A percentile compares a stretch with the other conserved stretches of the same genome.
These are phyloP conservation scores for Kondoa malvinella DNA, from an alignment of 768 basidiomycete species.

Conservation along the genomic window DNA sequence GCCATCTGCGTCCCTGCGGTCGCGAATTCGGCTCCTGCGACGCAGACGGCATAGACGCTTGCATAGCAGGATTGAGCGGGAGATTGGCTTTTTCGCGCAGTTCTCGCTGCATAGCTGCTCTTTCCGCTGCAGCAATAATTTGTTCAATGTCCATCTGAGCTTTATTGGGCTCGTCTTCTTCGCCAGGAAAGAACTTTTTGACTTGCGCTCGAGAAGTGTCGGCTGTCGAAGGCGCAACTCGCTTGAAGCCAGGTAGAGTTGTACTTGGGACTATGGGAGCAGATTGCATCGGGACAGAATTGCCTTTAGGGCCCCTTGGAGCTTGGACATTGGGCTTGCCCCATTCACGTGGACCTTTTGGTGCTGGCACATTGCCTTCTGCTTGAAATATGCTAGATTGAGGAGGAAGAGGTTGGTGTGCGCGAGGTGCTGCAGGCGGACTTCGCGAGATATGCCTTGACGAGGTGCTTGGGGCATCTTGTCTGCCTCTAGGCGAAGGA, in stretches of 20 bases:
- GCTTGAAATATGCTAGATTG: background rate
- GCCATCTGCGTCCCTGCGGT: background rate
- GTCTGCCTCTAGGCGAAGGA: background rate
- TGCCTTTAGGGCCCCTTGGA: background rate
- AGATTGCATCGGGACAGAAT: background rate
- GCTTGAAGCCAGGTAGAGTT: slow-evolving; percentile 4
- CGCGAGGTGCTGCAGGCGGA: background rate
- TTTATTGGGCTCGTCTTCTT: slow-evolving; percentile 4
- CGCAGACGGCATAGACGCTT: too few relatives aligned
- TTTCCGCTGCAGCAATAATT: background rate
- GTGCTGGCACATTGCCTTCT: background rate
- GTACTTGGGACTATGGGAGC: background rate
- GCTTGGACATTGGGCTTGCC: background rate
- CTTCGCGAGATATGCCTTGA: background rate
- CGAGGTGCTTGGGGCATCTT: too few relatives aligned
- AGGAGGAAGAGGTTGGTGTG: background rate
- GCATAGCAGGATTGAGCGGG: too few relatives aligned
- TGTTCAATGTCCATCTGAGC: background rate
- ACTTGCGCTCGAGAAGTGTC: background rate
- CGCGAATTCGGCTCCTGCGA: too few relatives aligned
- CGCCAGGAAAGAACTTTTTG: slow-evolving; percentile 12
- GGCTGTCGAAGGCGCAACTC: background rate
- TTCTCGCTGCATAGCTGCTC: background rate
- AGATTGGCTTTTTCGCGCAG: background rate
- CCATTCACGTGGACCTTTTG: background rate